Base-by-base conservation (phyloP, 352 stramenopile genomes). In the Halophytophthora batemanensis region DNA sequence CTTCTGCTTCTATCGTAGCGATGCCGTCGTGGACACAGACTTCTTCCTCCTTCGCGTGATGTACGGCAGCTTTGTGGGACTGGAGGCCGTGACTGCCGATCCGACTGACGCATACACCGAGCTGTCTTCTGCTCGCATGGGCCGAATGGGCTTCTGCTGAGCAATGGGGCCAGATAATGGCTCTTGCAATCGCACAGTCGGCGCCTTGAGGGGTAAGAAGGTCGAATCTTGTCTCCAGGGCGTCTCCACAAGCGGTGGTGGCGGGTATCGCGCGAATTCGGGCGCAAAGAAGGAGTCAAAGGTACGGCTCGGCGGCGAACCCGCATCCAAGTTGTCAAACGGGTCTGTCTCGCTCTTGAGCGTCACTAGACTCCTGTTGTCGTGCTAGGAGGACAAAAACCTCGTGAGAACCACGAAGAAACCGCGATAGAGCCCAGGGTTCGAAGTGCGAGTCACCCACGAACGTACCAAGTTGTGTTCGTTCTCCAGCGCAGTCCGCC, bases 251-350 rank as follows among this genome's bases (percentile, higher is more conserved):
- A 60, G 37, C 13, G 54, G 36, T 4, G 54, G 48, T 10, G 59
- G 59, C 3, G 54, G 43, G 23, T 52, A 48, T 7, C 47, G 28
- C 22, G n/a, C 25, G 17, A 74, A 40, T 8, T 63, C 46, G 2
- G 50, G 34, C 3, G 67, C 56, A 36, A 84, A 84, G 50, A 80
- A 84, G 4, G 68, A 70, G 47, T 79, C 65, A 21, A 84, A 80
- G 14, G 58, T 66, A 11, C 74, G 68, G 28, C 33, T 23, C 37
- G 59, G 59, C 12, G 38, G 48, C 11, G 48, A 47, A 19, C 46
- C 33, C 11, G 31, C 13, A 23, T 63, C 59, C 2, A 68, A 31
- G 12, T 67, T 64, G 17, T 68, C 38, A 13, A 56, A 49, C 12
- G 64, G 36, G 12, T 59, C 46, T 18, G 29, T 17, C 18, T 21